A percentile compares a stretch with the other conserved stretches of the same genome.
Evolutionary conservation across 805 yeast species (phyloP).

Genomic region (Barnettozyma salicaria): DNA sequence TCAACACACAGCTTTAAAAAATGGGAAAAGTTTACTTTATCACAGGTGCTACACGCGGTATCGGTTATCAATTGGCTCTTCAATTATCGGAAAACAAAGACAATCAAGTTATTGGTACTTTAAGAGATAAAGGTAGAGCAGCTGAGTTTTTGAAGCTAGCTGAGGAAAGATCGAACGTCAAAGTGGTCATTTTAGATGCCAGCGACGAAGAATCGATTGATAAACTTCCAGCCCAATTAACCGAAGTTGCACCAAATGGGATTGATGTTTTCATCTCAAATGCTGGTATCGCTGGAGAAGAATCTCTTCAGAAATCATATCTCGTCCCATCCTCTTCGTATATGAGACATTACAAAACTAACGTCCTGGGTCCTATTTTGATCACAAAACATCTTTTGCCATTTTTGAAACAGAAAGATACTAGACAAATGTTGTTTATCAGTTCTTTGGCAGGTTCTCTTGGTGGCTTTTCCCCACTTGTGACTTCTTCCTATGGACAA

Average conservation of each 20-base stretch:
- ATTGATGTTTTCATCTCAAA: slow-evolving; percentile 15
- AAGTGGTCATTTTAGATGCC: slow-evolving; percentile 10
- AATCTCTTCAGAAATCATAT: too few species aligned
- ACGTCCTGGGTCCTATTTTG: slow-evolving; percentile 11
- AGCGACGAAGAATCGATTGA: slow-evolving; percentile 12
- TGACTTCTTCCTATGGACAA: slow-evolving; percentile 23
- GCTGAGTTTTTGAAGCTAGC: slow-evolving; percentile 6
- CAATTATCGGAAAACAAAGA: not conserved
- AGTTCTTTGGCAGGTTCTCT: slow-evolving; percentile 23
- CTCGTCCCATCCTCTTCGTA: too few species aligned
- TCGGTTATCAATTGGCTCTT: slow-evolving; percentile 7
- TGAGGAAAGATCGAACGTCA: slow-evolving; percentile 3
- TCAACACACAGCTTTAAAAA: too few species aligned
- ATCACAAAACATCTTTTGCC: slow-evolving; percentile 10
- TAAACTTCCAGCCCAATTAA: slow-evolving; percentile 5
- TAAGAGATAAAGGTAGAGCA: slow-evolving; percentile 1
- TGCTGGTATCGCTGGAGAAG: slow-evolving; percentile 11
- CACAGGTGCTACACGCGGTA: slow-evolving; percentile 10
- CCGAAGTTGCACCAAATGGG: slow-evolving; percentile 8
- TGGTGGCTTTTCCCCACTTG: slow-evolving; percentile 9
- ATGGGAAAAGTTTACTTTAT: slow-evolving; percentile 5
- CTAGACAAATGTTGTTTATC: slow-evolving; percentile 22
- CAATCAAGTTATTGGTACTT: slow-evolving; percentile 2
- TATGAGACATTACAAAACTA: slow-evolving; percentile 4
- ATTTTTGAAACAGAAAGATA: slow-evolving; percentile 15